A percentile compares a stretch with the other conserved stretches of the same genome.
Evolutionary conservation across 148 eudicot genomes (phyloP).

Genomic region (Polygonum maritimum): DNA sequence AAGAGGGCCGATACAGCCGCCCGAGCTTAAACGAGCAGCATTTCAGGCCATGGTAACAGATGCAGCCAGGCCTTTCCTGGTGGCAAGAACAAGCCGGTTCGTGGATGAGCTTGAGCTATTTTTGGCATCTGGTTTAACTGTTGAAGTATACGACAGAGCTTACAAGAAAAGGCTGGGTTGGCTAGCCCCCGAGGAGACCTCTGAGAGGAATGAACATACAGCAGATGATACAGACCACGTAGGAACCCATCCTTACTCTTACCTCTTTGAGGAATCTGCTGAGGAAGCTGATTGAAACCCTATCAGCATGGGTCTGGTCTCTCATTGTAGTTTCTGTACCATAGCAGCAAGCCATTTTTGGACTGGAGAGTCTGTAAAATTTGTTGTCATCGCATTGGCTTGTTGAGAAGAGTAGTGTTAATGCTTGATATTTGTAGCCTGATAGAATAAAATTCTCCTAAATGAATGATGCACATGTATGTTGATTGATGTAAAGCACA

Average conservation of each 20-base stretch:
- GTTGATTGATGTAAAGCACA: neutral
- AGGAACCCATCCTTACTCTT: conserved; percentile 20
- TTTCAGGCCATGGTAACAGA: conserved; percentile 40
- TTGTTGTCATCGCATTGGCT: neutral
- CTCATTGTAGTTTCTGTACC: neutral
- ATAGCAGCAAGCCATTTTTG: neutral
- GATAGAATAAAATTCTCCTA: too few species aligned
- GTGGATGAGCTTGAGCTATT: conserved; percentile 61
- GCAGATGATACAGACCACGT: conserved; percentile 1
- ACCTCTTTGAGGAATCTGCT: conserved; percentile 40
- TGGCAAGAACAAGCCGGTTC: conserved; percentile 61
- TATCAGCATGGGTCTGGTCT: neutral
- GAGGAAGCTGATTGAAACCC: conserved; percentile 30
- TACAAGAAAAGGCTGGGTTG: conserved; percentile 53
- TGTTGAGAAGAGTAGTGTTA: neutral
- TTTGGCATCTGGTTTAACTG: conserved; percentile 61
- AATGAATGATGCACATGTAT: neutral
- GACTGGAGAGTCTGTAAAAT: neutral
- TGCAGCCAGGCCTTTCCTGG: conserved; percentile 64
- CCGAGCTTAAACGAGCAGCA: conserved; percentile 37
- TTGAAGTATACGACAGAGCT: conserved; percentile 66
- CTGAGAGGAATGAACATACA: conserved; percentile 23
- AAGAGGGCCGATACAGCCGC: conserved; percentile 17
- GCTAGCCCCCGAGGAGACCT: conserved; percentile 31
- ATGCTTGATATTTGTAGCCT: neutral